A percentile compares a stretch with the other conserved stretches of the same genome.
Conservation (phyloP, 306 rosid genomes). For the Prunus padus region DNA sequence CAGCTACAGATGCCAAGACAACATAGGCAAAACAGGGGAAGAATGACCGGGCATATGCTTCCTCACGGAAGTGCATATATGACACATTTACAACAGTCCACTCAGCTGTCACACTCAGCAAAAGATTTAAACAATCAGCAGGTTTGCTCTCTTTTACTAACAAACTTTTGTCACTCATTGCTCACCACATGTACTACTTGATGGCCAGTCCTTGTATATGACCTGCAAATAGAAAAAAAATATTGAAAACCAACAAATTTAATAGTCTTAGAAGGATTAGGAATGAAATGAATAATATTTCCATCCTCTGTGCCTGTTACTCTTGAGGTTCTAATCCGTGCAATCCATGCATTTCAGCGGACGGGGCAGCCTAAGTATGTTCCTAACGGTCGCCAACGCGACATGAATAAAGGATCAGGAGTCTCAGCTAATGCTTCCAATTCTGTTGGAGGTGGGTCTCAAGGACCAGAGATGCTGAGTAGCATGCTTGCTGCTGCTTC, state of each 20-base stretch:
- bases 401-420: conserved; percentile 56
- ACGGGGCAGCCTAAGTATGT: conserved; percentile 51
- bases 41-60: conserved; percentile 54
- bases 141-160: conserved; percentile 36
- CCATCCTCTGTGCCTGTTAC: neutral
- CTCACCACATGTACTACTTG: no score
- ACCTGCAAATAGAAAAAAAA: neutral
- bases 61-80: conserved; percentile 47
- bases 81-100: conserved; percentile 43
- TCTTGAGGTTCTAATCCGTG: conserved; percentile 15
- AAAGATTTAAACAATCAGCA: conserved; percentile 61
- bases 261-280: neutral
- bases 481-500: conserved; percentile 72
- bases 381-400: conserved; percentile 47
- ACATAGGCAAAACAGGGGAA: conserved; percentile 68
- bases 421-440: conserved; percentile 46
- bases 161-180: neutral
- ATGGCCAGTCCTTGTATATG: neutral
- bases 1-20: conserved; percentile 61
- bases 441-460: conserved; percentile 43
- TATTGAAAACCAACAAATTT: neutral
- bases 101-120: conserved; percentile 34
- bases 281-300: neutral
- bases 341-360: conserved; percentile 37
- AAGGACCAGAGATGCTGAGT: conserved; percentile 63